A percentile compares a stretch with the other conserved stretches of the same genome.
Conservation (phyloP, 768 basidiomycete species). For the Serendipita sp. region DNA sequence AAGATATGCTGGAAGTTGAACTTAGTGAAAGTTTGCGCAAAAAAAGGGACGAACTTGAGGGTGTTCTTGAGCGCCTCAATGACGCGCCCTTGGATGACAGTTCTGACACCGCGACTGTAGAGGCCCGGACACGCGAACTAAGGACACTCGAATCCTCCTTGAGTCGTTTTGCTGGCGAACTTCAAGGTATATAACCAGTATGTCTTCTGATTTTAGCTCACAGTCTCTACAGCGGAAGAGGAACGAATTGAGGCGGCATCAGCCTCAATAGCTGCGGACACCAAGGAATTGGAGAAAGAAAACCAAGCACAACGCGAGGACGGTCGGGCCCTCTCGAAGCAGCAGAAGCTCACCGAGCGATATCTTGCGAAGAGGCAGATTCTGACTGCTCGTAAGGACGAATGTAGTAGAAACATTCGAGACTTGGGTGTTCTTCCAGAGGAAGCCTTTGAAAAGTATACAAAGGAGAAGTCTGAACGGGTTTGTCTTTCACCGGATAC, state of each 20-base stretch:
- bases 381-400: constrained; percentile 69
- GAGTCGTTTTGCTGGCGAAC: constrained; percentile 40
- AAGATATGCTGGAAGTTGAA: constrained; percentile 80
- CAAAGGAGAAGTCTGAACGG: constrained; percentile 69
- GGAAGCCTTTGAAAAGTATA: constrained; percentile 94
- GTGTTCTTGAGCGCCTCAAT: constrained; percentile 60
- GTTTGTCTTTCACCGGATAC: constrained; percentile 23
- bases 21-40: constrained; percentile 77
- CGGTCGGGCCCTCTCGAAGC: constrained; percentile 65
- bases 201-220: not conserved
- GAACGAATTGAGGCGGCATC: not conserved
- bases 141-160: constrained; percentile 50
- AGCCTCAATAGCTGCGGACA: not conserved
- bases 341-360: constrained; percentile 90
- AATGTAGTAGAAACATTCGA: constrained; percentile 87
- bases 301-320: constrained; percentile 81
- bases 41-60: constrained; percentile 58
- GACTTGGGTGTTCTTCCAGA: constrained; percentile 93
- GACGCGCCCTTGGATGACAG: constrained; percentile 21
- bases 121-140: constrained; percentile 53
- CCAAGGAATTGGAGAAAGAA: constrained; percentile 48
- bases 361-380: constrained; percentile 87
- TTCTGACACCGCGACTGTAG: constrained; percentile 35
- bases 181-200: constrained; percentile 31
- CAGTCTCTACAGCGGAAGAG: not conserved